These are phyloP conservation scores for Pseudopyrenochaeta lycopersici DNA, from an alignment of 2,329 filamentous ascomycete species.

Conservation along the genomic window DNA sequence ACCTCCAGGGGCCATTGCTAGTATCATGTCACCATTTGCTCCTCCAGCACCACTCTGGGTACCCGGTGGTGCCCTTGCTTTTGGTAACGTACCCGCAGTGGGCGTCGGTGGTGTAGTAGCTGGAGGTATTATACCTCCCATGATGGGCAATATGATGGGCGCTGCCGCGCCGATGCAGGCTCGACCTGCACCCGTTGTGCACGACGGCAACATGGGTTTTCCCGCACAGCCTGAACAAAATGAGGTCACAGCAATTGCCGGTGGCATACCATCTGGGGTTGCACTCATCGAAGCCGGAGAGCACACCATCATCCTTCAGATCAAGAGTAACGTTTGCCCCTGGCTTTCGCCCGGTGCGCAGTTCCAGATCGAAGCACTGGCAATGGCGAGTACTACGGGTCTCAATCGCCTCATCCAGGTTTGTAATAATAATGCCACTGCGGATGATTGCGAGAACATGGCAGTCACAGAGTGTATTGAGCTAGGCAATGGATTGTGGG, in stretches of 20 bases:
- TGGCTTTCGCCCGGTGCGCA: slow-evolving; percentile 39
- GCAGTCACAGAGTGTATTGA: slow-evolving; percentile 47
- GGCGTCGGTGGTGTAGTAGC: slow-evolving; percentile 18
- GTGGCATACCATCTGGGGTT: slow-evolving; percentile 36
- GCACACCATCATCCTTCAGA: slow-evolving; percentile 36
- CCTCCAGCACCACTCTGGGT: slow-evolving; percentile 34
- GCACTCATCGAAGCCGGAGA: slow-evolving; percentile 36
- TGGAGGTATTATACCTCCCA: slow-evolving; percentile 13
- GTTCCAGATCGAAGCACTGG: slow-evolving; percentile 37
- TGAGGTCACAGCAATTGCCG: slow-evolving; percentile 34
- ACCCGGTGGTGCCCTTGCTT: slow-evolving; percentile 25
- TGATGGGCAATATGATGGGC: slow-evolving; percentile 19
- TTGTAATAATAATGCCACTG: slow-evolving; percentile 26
- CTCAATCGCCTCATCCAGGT: slow-evolving; percentile 44
- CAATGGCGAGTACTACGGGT: slow-evolving; percentile 29
- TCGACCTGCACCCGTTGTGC: slow-evolving; percentile 29
- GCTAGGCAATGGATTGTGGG: slow-evolving; percentile 44
- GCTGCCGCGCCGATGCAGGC: slow-evolving; percentile 22
- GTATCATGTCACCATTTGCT: slow-evolving; percentile 33
- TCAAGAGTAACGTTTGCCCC: slow-evolving; percentile 39
- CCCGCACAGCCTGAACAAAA: slow-evolving; percentile 30
- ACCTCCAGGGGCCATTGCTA: slow-evolving; percentile 30
- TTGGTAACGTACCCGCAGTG: slow-evolving; percentile 29
- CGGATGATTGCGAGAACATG: slow-evolving; percentile 36
- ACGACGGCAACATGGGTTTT: slow-evolving; percentile 30